phyloP scores from a whole-genome alignment of 345 rosid genomes.

The Aquilaria sinensis region DNA sequence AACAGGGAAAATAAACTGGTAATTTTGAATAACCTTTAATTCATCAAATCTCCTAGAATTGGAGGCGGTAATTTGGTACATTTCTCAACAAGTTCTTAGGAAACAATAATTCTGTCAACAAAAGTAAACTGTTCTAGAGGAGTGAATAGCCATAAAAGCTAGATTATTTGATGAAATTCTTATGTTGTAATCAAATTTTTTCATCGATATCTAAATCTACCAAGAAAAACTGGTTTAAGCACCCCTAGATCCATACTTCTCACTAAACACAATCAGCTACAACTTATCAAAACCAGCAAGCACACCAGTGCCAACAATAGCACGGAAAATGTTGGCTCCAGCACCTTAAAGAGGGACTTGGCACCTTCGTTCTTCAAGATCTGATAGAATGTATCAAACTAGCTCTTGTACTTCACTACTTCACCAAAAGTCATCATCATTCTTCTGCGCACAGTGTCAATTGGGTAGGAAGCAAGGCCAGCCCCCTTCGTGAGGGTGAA shows the following conservation, averaged over 20 bases:
- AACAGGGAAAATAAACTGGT: no score
- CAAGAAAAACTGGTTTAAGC: not conserved
- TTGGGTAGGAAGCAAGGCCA: conserved; percentile 34
- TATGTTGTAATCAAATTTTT: conserved; percentile 7
- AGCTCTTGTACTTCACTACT: conserved; percentile 36
- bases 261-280: conserved; percentile 32
- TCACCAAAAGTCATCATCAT: conserved; percentile 46
- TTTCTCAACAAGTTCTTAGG: no score
- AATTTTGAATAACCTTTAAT: no score
- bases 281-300: conserved; percentile 37
- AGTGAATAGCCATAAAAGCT: conserved; percentile 18
- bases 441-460: conserved; percentile 43
- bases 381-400: conserved; percentile 26
- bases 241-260: conserved; percentile 33
- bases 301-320: conserved; percentile 39
- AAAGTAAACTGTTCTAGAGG: conserved; percentile 6
- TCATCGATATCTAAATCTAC: conserved; percentile 9
- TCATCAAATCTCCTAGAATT: no score
- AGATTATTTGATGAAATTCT: conserved; percentile 37
- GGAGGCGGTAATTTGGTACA: no score
- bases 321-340: conserved; percentile 36
- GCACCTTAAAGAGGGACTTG: conserved; percentile 40
- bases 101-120: no score
- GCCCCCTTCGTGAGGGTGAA: conserved; percentile 34
- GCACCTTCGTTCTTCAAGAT: conserved; percentile 36